A percentile compares a stretch with the other conserved stretches of the same genome.
phyloP scores from a whole-genome alignment of 1,284 basidiomycete species.

The Fomitopsis pinicola region DNA sequence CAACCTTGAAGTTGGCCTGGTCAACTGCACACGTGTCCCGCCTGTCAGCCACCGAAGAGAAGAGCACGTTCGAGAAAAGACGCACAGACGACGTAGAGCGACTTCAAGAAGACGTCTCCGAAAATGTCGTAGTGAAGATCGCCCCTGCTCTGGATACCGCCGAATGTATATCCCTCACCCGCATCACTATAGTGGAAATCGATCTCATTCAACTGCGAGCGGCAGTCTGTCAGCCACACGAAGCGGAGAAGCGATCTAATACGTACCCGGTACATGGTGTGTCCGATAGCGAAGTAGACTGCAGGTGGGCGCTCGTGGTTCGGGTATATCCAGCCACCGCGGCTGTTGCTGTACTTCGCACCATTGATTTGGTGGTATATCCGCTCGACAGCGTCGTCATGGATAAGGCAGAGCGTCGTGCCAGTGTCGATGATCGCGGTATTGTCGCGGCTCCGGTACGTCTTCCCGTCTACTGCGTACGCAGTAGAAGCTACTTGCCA shows the following conservation, averaged over 20 bases:
- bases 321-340: conserved; percentile 35
- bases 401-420: conserved; percentile 31
- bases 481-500: conserved; percentile 29
- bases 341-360: conserved; percentile 27
- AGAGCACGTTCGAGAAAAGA: neutral
- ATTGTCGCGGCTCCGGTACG: conserved; percentile 25
- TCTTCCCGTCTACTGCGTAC: conserved; percentile 24
- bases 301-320: conserved; percentile 27
- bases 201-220: conserved; percentile 24
- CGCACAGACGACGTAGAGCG: conserved; percentile 36
- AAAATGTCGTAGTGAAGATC: conserved; percentile 34
- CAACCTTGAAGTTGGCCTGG: conserved; percentile 26
- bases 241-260: neutral
- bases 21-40: conserved; percentile 18
- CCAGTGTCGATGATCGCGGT: conserved; percentile 38
- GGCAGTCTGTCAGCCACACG: conserved; percentile 4
- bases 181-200: conserved; percentile 28
- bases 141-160: conserved; percentile 34
- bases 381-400: conserved; percentile 27
- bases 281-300: conserved; percentile 31
- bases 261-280: conserved; percentile 24
- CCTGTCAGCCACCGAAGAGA: neutral
- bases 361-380: conserved; percentile 31
- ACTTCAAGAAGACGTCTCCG: conserved; percentile 35
- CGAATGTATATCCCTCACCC: conserved; percentile 23